phyloP scores from a whole-genome alignment of 345 rosid species.

The Camelina laxa region DNA sequence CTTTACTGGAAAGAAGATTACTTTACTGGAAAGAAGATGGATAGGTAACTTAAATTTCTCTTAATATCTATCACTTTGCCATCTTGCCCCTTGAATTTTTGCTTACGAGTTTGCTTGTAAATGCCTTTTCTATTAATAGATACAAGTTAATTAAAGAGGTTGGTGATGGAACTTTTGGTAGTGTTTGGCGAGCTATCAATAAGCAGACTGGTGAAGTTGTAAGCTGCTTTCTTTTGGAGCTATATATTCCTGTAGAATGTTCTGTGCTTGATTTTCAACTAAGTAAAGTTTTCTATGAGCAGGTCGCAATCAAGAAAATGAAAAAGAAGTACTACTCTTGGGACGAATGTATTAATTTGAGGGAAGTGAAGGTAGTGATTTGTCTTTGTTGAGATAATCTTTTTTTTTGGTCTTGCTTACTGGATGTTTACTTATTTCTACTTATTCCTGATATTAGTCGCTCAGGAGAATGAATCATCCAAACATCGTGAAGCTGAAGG shows the following conservation, averaged over 20 bases:
- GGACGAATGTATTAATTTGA: slow-evolving; percentile 91
- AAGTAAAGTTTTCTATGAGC: slow-evolving; percentile 12
- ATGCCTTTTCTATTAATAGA: slow-evolving; percentile 46
- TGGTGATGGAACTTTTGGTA: slow-evolving; percentile 98
- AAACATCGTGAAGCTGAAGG: slow-evolving; percentile 93
- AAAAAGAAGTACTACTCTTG: slow-evolving; percentile 93
- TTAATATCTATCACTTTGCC: not conserved
- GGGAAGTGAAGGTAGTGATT: slow-evolving; percentile 87
- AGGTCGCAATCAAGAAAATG: slow-evolving; percentile 99
- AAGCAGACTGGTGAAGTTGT: slow-evolving; percentile 96
- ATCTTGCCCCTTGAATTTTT: not conserved
- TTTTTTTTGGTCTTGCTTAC: slow-evolving; percentile 1
- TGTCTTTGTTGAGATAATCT: not conserved
- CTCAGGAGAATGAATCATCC: slow-evolving; percentile 89
- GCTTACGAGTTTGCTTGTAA: slow-evolving; percentile 14
- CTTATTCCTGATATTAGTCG: slow-evolving; percentile 53
- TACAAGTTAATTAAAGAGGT: slow-evolving; percentile 94
- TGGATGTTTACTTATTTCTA: slow-evolving; percentile 6
- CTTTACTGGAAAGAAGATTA: slow-evolving; percentile 54
- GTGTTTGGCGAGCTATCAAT: slow-evolving; percentile 89
- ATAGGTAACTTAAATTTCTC: slow-evolving; percentile 58
- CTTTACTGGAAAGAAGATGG: slow-evolving; percentile 65
- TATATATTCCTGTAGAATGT: not conserved
- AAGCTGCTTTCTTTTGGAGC: slow-evolving; percentile 41
- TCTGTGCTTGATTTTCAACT: slow-evolving; percentile 12